Conservation (phyloP, 805 yeast species). For the Saccharomycopsis sp. region DNA sequence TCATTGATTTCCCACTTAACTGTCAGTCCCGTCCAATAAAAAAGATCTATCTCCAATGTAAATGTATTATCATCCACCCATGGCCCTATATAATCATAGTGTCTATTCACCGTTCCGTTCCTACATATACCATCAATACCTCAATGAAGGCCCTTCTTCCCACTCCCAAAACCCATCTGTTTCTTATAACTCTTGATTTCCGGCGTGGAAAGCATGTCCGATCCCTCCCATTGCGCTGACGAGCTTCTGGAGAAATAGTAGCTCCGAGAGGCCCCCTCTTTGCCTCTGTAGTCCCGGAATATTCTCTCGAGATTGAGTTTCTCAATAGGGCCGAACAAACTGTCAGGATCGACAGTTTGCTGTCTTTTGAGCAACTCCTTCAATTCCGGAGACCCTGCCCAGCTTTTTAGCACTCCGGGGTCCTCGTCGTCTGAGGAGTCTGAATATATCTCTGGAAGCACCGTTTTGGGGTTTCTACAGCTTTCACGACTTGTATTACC, state of each 20-base stretch:
- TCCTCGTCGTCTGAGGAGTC: slow-evolving; percentile 51
- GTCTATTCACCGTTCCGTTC: background rate
- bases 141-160: background rate
- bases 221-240: background rate
- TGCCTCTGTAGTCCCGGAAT: slow-evolving; percentile 35
- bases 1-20: too few species aligned
- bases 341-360: slow-evolving; percentile 55
- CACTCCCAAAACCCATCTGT: background rate
- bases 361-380: slow-evolving; percentile 37
- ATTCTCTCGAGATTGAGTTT: slow-evolving; percentile 64
- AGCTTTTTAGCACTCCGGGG: slow-evolving; percentile 42
- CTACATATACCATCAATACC: background rate
- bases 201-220: background rate
- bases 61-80: too few species aligned
- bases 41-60: too few species aligned
- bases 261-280: background rate
- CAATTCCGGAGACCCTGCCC: slow-evolving; percentile 59
- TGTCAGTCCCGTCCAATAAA: too few species aligned
- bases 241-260: slow-evolving; percentile 1
- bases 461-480: slow-evolving; percentile 19
- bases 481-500: background rate
- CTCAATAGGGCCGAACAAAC: slow-evolving; percentile 70
- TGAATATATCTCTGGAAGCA: slow-evolving; percentile 41
- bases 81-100: too few species aligned
- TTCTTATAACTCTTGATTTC: background rate